phyloP scores from a whole-genome alignment of 2,329 filamentous ascomycete species.

The Hypomyces perniciosus region DNA sequence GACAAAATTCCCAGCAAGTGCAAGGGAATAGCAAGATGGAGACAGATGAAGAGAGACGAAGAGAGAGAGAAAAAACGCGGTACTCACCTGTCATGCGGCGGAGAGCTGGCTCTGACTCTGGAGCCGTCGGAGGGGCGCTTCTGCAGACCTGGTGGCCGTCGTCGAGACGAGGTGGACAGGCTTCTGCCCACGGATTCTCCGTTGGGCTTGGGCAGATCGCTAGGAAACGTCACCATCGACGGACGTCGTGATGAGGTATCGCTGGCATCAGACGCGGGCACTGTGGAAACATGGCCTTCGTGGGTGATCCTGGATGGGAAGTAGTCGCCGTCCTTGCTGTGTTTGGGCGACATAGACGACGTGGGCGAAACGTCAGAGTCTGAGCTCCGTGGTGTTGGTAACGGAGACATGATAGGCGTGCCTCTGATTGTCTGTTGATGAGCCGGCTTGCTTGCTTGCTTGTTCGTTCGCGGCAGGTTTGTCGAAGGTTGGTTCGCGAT shows the following conservation, averaged over 20 bases:
- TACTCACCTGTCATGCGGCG: constrained; percentile 42
- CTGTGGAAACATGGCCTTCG: constrained; percentile 7
- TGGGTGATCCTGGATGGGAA: constrained; percentile 1
- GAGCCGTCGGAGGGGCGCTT: constrained; percentile 32
- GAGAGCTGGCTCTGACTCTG: constrained; percentile 42
- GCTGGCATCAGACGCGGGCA: constrained; percentile 14
- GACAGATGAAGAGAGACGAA: not conserved
- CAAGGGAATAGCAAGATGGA: not conserved
- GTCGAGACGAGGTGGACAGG: constrained; percentile 1
- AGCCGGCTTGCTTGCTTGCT: not conserved
- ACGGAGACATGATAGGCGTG: constrained; percentile 16
- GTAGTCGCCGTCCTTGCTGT: constrained; percentile 13
- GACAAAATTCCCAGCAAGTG: too few relatives aligned
- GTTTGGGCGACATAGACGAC: constrained; percentile 21
- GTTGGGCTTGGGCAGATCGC: constrained; percentile 26
- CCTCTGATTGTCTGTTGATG: constrained; percentile 2
- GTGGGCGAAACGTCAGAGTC: constrained; percentile 41
- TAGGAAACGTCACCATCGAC: constrained; percentile 30
- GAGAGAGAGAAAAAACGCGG: not conserved
- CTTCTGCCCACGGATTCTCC: constrained; percentile 29
- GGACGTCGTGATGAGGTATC: constrained; percentile 23
- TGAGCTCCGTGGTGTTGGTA: constrained; percentile 25
- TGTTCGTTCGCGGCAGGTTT: not conserved
- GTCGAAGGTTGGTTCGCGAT: not conserved
- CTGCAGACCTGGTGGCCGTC: constrained; percentile 6